phyloP scores from a whole-genome alignment of 768 basidiomycete genomes.

The Kwoniella dejecticola region DNA sequence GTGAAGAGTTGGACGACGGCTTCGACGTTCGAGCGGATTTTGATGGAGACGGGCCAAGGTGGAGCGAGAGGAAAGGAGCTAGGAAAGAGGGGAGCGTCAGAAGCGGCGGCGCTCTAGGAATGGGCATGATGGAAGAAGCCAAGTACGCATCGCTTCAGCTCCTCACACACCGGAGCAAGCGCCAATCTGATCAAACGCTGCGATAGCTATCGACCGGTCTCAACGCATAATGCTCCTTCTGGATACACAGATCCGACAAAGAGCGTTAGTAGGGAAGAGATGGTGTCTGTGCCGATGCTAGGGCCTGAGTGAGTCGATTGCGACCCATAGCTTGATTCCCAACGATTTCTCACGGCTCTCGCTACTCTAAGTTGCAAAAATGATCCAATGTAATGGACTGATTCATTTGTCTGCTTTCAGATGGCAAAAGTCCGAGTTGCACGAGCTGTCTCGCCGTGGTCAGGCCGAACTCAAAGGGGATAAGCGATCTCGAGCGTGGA shows the following conservation, averaged over 20 bases:
- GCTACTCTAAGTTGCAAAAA: no score
- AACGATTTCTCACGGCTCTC: no score
- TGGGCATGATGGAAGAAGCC: conserved; percentile 14
- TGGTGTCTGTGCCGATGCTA: conserved; percentile 87
- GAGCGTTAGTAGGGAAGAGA: conserved; percentile 62
- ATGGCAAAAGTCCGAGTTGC: conserved; percentile 78
- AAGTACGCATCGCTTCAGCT: conserved; percentile 8
- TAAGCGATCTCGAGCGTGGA: conserved; percentile 66
- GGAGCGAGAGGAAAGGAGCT: conserved; percentile 44
- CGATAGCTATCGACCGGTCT: conserved; percentile 35
- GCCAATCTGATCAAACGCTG: background rate
- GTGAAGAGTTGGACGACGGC: conserved; percentile 37
- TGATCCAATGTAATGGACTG: no score
- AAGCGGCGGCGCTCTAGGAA: conserved; percentile 10
- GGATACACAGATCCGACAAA: conserved; percentile 16
- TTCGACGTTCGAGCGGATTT: conserved; percentile 51
- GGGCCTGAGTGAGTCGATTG: conserved; percentile 67
- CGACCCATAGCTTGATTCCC: no score
- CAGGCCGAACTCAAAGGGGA: conserved; percentile 61
- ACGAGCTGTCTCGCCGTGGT: conserved; percentile 72
- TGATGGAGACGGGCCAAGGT: conserved; percentile 46
- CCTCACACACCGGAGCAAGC: background rate
- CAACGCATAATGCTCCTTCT: conserved; percentile 25
- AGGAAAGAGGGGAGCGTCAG: conserved; percentile 15
- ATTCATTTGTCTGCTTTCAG: no score